A percentile compares a stretch with the other conserved stretches of the same genome.
Conservation (phyloP, 768 basidiomycete genomes). For the Leccinellum luteum region DNA sequence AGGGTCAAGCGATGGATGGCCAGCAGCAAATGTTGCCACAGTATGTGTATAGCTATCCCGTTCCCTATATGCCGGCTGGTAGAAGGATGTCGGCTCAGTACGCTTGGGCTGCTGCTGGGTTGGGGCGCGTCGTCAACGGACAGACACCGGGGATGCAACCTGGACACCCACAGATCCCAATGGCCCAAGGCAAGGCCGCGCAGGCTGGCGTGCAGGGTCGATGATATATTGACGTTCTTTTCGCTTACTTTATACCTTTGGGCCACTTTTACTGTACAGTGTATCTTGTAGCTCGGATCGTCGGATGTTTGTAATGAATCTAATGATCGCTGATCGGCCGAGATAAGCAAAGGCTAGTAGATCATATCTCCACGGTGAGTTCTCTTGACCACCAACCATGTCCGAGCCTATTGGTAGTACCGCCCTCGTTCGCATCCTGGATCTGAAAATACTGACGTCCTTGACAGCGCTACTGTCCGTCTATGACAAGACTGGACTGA, state of each 20-base stretch:
- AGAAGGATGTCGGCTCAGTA: constrained; percentile 22
- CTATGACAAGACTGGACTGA: constrained; percentile 89
- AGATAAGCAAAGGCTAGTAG: constrained; percentile 15
- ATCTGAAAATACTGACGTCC: constrained; percentile 3
- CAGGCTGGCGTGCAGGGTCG: constrained; percentile 35
- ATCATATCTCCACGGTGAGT: neutral
- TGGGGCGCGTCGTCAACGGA: constrained; percentile 24
- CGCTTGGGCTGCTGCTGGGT: constrained; percentile 21
- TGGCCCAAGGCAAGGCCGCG: constrained; percentile 32
- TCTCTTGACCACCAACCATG: constrained; percentile 21
- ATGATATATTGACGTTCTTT: constrained; percentile 19
- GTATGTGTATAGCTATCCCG: constrained; percentile 28
- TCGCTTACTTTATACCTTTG: constrained; percentile 5
- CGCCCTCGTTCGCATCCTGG: neutral
- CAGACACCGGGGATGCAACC: constrained; percentile 30
- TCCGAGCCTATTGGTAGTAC: constrained; percentile 27
- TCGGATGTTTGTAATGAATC: constrained; percentile 6
- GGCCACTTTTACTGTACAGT: constrained; percentile 10
- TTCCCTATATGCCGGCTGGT: constrained; percentile 18
- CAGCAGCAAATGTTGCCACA: constrained; percentile 33
- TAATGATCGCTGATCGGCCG: constrained; percentile 10
- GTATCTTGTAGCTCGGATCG: constrained; percentile 1
- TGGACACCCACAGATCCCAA: constrained; percentile 29
- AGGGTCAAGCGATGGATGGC: constrained; percentile 22
- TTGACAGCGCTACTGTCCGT: constrained; percentile 83